Conservation (phyloP, 768 basidiomycete species). For the Boletus speciosus region DNA sequence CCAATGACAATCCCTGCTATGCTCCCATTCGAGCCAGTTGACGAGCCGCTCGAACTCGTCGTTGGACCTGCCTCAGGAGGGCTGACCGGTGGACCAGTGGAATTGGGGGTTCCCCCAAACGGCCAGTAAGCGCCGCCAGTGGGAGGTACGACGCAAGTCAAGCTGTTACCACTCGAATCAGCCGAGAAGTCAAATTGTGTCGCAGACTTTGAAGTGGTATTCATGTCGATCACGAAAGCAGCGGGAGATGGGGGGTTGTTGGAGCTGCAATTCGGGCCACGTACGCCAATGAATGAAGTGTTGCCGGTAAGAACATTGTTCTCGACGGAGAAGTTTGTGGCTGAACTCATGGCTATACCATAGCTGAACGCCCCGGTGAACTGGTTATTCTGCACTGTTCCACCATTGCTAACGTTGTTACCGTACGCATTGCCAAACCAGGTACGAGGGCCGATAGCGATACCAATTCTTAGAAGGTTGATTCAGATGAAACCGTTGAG, state of each 20-base stretch:
- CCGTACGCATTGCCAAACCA: slow-evolving; percentile 66
- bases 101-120: slow-evolving; percentile 49
- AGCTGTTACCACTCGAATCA: slow-evolving; percentile 50
- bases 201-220: slow-evolving; percentile 37
- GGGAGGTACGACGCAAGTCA: slow-evolving; percentile 69
- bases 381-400: slow-evolving; percentile 52
- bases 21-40: slow-evolving; percentile 36
- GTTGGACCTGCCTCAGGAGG: slow-evolving; percentile 12
- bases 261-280: slow-evolving; percentile 61
- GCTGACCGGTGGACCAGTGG: slow-evolving; percentile 21
- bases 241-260: slow-evolving; percentile 50
- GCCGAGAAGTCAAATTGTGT: slow-evolving; percentile 52
- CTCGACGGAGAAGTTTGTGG: slow-evolving; percentile 62
- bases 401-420: slow-evolving; percentile 53
- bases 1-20: slow-evolving; percentile 50
- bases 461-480: slow-evolving; percentile 58
- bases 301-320: slow-evolving; percentile 62
- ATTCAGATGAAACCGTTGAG: slow-evolving; percentile 4
- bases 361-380: slow-evolving; percentile 71
- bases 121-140: slow-evolving; percentile 72
- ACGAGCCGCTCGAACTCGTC: slow-evolving; percentile 20
- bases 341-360: slow-evolving; percentile 63
- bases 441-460: slow-evolving; percentile 71
- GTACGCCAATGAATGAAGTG: slow-evolving; percentile 69
- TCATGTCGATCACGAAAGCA: slow-evolving; percentile 56